A percentile compares a stretch with the other conserved stretches of the same genome.
phyloP scores from a whole-genome alignment of 2,329 filamentous ascomycete species.

The Harringtonia lauricola region DNA sequence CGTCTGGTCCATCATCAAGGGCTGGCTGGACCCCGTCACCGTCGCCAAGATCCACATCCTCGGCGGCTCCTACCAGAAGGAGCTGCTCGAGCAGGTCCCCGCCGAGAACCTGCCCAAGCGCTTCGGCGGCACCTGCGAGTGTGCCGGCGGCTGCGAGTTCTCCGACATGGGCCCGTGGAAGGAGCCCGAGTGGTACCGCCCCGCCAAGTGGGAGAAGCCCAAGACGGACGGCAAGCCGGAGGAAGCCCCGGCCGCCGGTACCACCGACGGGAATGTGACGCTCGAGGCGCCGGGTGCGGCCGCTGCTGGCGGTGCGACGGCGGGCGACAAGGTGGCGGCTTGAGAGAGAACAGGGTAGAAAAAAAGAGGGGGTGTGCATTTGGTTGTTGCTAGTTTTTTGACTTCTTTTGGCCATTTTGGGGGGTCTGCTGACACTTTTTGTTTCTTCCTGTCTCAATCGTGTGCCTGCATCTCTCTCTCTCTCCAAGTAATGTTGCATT shows the following conservation, averaged over 20 bases:
- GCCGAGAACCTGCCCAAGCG: constrained; percentile 79
- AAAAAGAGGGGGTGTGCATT: too few species aligned
- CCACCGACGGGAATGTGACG: constrained; percentile 21
- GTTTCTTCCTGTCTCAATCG: too few species aligned
- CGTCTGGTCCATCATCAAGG: constrained; percentile 79
- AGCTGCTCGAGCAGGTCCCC: constrained; percentile 75
- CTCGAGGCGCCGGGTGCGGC: constrained; percentile 19
- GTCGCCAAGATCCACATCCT: constrained; percentile 93
- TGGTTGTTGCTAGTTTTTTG: too few species aligned
- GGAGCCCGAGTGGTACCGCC: constrained; percentile 54
- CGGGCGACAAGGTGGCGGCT: constrained; percentile 21
- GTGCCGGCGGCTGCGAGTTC: constrained; percentile 69
- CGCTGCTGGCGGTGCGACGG: constrained; percentile 21
- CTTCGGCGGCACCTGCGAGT: constrained; percentile 78
- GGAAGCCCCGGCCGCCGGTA: constrained; percentile 13
- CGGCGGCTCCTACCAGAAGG: constrained; percentile 68
- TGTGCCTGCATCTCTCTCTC: too few species aligned
- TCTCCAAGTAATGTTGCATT: neutral
- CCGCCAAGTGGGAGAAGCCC: constrained; percentile 52
- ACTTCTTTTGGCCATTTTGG: too few species aligned
- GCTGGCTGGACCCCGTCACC: constrained; percentile 93
- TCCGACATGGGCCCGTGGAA: constrained; percentile 90
- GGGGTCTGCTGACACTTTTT: too few species aligned
- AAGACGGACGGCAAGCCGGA: neutral
- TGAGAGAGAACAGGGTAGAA: neutral